These are phyloP conservation scores for Endothia cerciana DNA, from an alignment of 2,329 filamentous ascomycete genomes.

Conservation along the genomic window DNA sequence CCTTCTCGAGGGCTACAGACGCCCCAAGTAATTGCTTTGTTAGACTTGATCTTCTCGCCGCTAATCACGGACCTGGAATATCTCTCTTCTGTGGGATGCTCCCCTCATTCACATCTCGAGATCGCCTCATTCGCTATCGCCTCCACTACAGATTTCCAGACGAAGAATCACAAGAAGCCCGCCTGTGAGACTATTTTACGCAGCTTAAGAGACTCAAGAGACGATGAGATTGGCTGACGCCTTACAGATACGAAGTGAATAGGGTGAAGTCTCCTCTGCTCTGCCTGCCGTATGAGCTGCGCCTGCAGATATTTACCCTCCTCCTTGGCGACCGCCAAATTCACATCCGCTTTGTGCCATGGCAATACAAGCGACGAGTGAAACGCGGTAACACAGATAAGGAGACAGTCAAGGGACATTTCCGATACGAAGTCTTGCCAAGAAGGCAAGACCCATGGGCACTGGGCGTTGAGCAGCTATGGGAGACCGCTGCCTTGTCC, in stretches of 20 bases:
- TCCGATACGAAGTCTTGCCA: conserved; percentile 37
- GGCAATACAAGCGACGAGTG: conserved; percentile 32
- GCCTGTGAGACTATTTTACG: conserved; percentile 4
- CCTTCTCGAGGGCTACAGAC: background rate
- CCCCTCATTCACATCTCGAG: conserved; percentile 4
- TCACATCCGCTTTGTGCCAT: conserved; percentile 38
- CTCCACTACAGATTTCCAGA: conserved; percentile 21
- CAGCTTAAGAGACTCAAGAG: background rate
- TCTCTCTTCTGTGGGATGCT: background rate
- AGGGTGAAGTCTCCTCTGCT: conserved; percentile 37
- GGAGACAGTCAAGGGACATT: conserved; percentile 35
- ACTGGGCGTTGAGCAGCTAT: conserved; percentile 7
- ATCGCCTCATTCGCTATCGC: conserved; percentile 23
- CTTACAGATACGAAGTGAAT: conserved; percentile 35
- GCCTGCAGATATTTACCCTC: conserved; percentile 41
- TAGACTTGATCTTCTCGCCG: background rate
- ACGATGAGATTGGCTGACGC: background rate
- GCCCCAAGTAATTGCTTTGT: background rate
- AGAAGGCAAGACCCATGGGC: conserved; percentile 38
- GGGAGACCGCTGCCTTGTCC: conserved; percentile 2
- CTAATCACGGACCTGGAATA: background rate
- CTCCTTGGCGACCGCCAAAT: conserved; percentile 40
- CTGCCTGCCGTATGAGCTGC: conserved; percentile 39
- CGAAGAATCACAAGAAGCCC: conserved; percentile 26
- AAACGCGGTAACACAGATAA: conserved; percentile 29